phyloP scores from a whole-genome alignment of 2,329 filamentous ascomycete genomes.

The Pestalotiopsis sp. region DNA sequence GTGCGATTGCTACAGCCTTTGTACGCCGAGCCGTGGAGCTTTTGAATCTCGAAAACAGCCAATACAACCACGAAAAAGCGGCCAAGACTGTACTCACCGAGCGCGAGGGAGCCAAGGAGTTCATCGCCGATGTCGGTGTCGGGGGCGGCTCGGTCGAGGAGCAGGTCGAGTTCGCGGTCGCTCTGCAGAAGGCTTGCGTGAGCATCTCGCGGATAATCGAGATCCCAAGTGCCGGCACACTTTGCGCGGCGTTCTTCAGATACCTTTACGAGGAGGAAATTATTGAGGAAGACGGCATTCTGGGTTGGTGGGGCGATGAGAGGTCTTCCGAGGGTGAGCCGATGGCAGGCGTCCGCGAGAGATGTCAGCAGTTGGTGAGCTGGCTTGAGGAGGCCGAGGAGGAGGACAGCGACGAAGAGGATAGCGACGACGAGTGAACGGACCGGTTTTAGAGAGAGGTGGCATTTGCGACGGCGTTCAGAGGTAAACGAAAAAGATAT shows the following conservation, averaged over 20 bases:
- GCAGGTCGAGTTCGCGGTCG: slow-evolving; percentile 82
- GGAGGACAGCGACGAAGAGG: slow-evolving; percentile 70
- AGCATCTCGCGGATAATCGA: slow-evolving; percentile 63
- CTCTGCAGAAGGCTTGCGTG: slow-evolving; percentile 78
- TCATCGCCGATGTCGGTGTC: slow-evolving; percentile 61
- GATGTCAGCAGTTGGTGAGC: slow-evolving; percentile 79
- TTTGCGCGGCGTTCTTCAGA: slow-evolving; percentile 79
- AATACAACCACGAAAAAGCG: slow-evolving; percentile 63
- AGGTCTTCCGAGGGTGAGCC: slow-evolving; percentile 66
- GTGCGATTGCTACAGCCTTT: slow-evolving; percentile 83
- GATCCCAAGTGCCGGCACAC: slow-evolving; percentile 49
- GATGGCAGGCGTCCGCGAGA: slow-evolving; percentile 70
- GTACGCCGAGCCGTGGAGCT: slow-evolving; percentile 79
- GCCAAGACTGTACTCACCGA: slow-evolving; percentile 62
- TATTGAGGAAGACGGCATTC: slow-evolving; percentile 84
- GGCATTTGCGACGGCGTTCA: slow-evolving; percentile 5
- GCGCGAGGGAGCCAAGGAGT: slow-evolving; percentile 54
- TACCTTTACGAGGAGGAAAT: slow-evolving; percentile 84
- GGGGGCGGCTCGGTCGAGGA: slow-evolving; percentile 69
- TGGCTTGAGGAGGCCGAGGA: slow-evolving; percentile 79
- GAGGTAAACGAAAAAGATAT: neutral
- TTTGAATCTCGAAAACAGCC: slow-evolving; percentile 48
- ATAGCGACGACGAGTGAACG: slow-evolving; percentile 18
- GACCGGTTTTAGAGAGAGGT: neutral
- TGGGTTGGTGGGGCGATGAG: slow-evolving; percentile 84